A percentile compares a stretch with the other conserved stretches of the same genome.
These are phyloP conservation scores for Heliosperma pusillum DNA, from an alignment of 148 eudicot species.

Conservation along the genomic window DNA sequence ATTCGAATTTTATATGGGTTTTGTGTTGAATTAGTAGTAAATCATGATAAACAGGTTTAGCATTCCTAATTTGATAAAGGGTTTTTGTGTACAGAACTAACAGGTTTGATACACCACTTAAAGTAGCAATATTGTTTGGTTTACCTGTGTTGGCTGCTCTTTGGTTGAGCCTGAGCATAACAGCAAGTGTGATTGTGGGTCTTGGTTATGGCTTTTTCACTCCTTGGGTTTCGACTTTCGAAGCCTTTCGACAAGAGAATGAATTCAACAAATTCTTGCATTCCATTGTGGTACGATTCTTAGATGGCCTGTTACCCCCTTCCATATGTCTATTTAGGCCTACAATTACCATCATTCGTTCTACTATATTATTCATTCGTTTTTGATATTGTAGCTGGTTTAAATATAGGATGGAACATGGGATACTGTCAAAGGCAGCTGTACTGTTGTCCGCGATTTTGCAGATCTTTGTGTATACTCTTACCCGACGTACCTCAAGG, in stretches of 20 bases:
- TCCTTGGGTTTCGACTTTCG: conserved; percentile 92
- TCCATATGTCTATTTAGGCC: too few species aligned
- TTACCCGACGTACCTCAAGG: conserved; percentile 68
- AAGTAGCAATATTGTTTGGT: conserved; percentile 67
- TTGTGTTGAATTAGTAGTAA: background rate
- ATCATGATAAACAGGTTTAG: background rate
- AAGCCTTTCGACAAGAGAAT: conserved; percentile 73
- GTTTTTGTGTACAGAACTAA: conserved; percentile 44
- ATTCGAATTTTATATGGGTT: too few species aligned
- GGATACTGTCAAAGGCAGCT: conserved; percentile 81
- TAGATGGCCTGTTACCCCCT: background rate
- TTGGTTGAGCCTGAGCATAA: conserved; percentile 80
- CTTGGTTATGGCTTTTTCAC: conserved; percentile 93
- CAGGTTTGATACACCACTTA: conserved; percentile 70
- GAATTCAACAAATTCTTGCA: conserved; percentile 65
- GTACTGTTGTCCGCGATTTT: conserved; percentile 84
- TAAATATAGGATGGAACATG: conserved; percentile 79
- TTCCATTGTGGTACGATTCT: conserved; percentile 68
- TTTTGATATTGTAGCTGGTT: conserved; percentile 8
- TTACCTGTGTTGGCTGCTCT: conserved; percentile 76
- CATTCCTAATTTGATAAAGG: background rate
- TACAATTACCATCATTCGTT: too few species aligned
- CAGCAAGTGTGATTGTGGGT: conserved; percentile 80
- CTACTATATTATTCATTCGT: background rate
- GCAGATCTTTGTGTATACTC: conserved; percentile 79